Conservation (phyloP, 2,329 filamentous ascomycete genomes). For the Fusarium torulosum region DNA sequence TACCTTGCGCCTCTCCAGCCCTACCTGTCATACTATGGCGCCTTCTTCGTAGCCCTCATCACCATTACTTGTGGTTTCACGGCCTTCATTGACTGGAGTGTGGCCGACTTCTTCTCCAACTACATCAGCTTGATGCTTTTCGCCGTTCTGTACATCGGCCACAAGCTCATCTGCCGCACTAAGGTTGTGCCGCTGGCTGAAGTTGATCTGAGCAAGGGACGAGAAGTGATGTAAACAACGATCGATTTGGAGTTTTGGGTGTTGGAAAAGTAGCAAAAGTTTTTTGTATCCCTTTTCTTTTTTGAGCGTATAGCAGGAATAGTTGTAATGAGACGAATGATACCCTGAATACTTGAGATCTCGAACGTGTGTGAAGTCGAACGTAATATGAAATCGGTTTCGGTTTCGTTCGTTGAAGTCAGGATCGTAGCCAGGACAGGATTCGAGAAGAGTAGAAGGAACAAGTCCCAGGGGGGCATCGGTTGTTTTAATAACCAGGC, state of each 20-base stretch:
- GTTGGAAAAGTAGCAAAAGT: conserved; percentile 28
- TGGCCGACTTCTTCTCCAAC: conserved; percentile 71
- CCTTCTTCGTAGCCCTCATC: conserved; percentile 74
- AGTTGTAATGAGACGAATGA: conserved; percentile 45
- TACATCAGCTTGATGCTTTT: conserved; percentile 77
- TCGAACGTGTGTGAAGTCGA: conserved; percentile 6
- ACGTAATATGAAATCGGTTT: neutral
- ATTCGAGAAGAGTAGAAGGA: neutral
- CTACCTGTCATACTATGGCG: conserved; percentile 73
- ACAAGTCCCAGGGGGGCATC: conserved; percentile 2
- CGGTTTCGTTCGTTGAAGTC: neutral
- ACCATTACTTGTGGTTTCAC: conserved; percentile 77
- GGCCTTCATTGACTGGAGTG: conserved; percentile 73
- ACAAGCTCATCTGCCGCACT: conserved; percentile 65
- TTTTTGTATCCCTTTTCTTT: conserved; percentile 21
- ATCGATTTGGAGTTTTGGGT: conserved; percentile 22
- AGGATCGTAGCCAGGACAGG: neutral
- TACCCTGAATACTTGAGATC: conserved; percentile 34
- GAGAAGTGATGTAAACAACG: conserved; percentile 24
- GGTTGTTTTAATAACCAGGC: conserved; percentile 10
- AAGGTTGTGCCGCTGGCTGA: conserved; percentile 54
- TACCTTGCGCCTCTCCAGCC: conserved; percentile 74
- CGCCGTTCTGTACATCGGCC: conserved; percentile 67
- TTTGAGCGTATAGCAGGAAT: conserved; percentile 39
- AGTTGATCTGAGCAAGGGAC: conserved; percentile 53